Percentiles rank a stretch among this genome's conserved stretches.
Conservation (phyloP, 2,329 filamentous ascomycete genomes). For the Pseudogymnoascus sp. region DNA sequence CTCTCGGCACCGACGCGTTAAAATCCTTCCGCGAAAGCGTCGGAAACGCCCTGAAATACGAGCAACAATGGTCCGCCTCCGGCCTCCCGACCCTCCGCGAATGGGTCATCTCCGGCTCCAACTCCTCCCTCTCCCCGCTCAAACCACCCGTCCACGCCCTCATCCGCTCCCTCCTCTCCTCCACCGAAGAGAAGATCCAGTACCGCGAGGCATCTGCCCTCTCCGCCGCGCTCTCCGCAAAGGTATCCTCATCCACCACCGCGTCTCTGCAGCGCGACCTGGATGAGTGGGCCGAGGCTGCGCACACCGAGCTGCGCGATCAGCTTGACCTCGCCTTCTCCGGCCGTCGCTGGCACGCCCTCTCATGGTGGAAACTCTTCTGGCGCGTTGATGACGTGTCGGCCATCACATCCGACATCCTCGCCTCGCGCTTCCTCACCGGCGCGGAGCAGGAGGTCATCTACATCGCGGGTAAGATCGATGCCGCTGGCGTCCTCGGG, state of each 20-base stretch:
- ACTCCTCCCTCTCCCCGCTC: conserved; percentile 40
- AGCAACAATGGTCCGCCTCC: conserved; percentile 66
- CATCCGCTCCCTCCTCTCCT: conserved; percentile 58
- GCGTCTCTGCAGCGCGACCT: conserved; percentile 34
- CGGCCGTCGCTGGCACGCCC: conserved; percentile 67
- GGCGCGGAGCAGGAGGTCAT: conserved; percentile 75
- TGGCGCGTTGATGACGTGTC: conserved; percentile 91
- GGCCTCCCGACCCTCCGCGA: conserved; percentile 57
- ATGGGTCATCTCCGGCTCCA: conserved; percentile 52
- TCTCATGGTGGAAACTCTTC: conserved; percentile 91
- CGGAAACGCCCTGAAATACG: conserved; percentile 62
- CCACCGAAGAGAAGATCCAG: conserved; percentile 44
- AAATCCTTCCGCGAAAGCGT: conserved; percentile 61
- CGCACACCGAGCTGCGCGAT: conserved; percentile 75
- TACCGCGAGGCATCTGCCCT: conserved; percentile 37
- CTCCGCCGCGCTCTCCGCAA: conserved; percentile 28
- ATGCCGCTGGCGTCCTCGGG: conserved; percentile 49
- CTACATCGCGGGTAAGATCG: conserved; percentile 71
- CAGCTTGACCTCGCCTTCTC: conserved; percentile 72
- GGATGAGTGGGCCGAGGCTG: conserved; percentile 65
- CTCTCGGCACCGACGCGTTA: conserved; percentile 56
- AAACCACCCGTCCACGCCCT: conserved; percentile 61
- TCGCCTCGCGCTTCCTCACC: conserved; percentile 69
- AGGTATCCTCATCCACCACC: conserved; percentile 26
- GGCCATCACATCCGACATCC: conserved; percentile 72